phyloP scores from a whole-genome alignment of 2,329 filamentous ascomycete genomes.

The Fusarium guadeloupense region DNA sequence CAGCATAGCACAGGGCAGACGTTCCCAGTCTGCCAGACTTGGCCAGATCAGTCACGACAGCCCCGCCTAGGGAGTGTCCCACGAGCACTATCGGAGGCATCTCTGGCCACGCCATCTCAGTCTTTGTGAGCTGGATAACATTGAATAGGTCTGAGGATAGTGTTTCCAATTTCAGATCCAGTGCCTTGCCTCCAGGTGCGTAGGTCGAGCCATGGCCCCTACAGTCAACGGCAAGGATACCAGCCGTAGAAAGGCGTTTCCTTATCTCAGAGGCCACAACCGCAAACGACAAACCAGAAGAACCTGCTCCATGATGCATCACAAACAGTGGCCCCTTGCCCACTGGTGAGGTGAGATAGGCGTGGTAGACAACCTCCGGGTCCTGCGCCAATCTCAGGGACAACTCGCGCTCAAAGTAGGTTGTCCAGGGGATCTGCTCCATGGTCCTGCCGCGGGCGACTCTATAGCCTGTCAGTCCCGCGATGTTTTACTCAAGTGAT shows the following conservation, averaged over 20 bases:
- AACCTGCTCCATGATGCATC: slow-evolving; percentile 93
- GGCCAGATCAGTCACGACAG: slow-evolving; percentile 87
- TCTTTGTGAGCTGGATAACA: slow-evolving; percentile 73
- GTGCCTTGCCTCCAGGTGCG: slow-evolving; percentile 50
- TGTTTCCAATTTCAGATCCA: slow-evolving; percentile 77
- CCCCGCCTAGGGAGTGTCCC: slow-evolving; percentile 92
- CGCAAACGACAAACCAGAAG: slow-evolving; percentile 91
- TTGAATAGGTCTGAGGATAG: slow-evolving; percentile 77
- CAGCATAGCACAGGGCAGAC: slow-evolving; percentile 82
- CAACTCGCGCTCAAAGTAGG: slow-evolving; percentile 90
- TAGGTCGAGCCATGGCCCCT: slow-evolving; percentile 83
- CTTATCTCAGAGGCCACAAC: slow-evolving; percentile 80
- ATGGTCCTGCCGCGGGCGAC: slow-evolving; percentile 62
- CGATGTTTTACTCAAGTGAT: slow-evolving; percentile 13
- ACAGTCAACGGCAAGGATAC: slow-evolving; percentile 85
- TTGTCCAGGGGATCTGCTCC: slow-evolving; percentile 82
- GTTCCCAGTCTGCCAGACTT: slow-evolving; percentile 70
- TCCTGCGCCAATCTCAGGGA: slow-evolving; percentile 66
- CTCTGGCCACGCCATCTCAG: slow-evolving; percentile 74
- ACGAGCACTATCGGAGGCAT: slow-evolving; percentile 83
- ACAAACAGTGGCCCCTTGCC: slow-evolving; percentile 84
- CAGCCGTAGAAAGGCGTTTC: slow-evolving; percentile 79
- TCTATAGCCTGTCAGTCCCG: slow-evolving; percentile 49
- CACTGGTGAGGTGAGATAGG: slow-evolving; percentile 84
- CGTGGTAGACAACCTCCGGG: slow-evolving; percentile 74